A percentile compares a stretch with the other conserved stretches of the same genome.
phyloP scores from a whole-genome alignment of 2,329 filamentous ascomycete species.

The Colletotrichum tofieldiae region DNA sequence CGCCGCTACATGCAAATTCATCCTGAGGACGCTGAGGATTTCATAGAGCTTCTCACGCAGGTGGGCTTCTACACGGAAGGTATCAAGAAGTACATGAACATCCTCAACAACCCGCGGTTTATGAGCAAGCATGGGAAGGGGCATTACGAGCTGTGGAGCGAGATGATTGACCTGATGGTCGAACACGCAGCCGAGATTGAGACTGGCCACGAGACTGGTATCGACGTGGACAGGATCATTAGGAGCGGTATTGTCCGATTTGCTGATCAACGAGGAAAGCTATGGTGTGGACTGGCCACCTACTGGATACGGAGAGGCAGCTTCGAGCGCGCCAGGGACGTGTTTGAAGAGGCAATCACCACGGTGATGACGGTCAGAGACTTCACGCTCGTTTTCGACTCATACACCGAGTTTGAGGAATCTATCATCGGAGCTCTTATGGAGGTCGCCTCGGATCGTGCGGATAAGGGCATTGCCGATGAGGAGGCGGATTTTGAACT shows the following conservation, averaged over 20 bases:
- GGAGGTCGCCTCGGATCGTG: constrained; percentile 85
- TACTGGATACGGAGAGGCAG: constrained; percentile 96
- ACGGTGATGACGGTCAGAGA: constrained; percentile 99
- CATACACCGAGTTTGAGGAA: constrained; percentile 97
- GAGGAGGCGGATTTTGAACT: constrained; percentile 93
- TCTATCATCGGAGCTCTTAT: constrained; percentile 93
- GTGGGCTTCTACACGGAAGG: constrained; percentile 91
- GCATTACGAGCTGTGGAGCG: constrained; percentile 96
- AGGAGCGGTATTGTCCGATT: constrained; percentile 93
- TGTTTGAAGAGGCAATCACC: constrained; percentile 96
- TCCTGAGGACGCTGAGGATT: constrained; percentile 95
- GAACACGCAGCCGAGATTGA: constrained; percentile 90
- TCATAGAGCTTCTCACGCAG: constrained; percentile 88
- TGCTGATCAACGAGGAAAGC: constrained; percentile 91
- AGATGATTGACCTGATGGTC: constrained; percentile 96
- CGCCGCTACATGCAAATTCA: constrained; percentile 97
- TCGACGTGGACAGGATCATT: constrained; percentile 93
- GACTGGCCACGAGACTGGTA: constrained; percentile 83
- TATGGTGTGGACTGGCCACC: constrained; percentile 95
- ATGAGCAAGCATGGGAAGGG: constrained; percentile 94
- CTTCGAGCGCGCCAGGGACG: constrained; percentile 92
- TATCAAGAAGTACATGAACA: constrained; percentile 89
- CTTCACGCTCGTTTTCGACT: constrained; percentile 96
- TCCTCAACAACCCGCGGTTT: constrained; percentile 92
- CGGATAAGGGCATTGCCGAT: constrained; percentile 84